Conservation (phyloP, 768 basidiomycete genomes). For the Phlegmacium glaucopus region DNA sequence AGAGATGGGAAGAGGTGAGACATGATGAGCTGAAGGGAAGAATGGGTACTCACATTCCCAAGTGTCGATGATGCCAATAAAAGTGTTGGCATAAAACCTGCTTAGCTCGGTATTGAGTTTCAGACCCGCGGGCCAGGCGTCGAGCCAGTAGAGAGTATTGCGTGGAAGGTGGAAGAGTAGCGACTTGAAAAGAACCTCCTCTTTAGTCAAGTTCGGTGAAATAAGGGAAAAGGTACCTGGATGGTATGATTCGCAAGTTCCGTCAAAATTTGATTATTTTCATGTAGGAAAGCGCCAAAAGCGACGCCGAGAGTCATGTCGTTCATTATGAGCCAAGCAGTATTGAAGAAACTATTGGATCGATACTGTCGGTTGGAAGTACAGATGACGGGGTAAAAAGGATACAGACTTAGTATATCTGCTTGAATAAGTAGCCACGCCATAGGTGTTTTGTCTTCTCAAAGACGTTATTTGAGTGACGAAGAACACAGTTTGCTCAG, state of each 20-base stretch:
- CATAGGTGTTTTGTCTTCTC: conserved; percentile 29
- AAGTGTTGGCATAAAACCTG: conserved; percentile 71
- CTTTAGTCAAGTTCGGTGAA: background rate
- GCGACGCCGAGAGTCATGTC: conserved; percentile 84
- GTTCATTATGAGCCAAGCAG: conserved; percentile 87
- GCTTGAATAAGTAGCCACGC: conserved; percentile 42
- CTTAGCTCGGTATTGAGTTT: conserved; percentile 97
- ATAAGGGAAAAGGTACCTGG: conserved; percentile 31
- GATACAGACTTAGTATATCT: conserved; percentile 64
- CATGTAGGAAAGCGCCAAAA: conserved; percentile 64
- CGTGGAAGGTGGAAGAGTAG: conserved; percentile 29
- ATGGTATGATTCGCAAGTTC: conserved; percentile 29
- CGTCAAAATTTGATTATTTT: conserved; percentile 55
- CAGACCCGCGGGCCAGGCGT: conserved; percentile 93
- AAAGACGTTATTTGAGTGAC: conserved; percentile 40
- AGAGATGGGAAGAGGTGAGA: background rate
- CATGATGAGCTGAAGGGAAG: too few species aligned
- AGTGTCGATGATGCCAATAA: conserved; percentile 57
- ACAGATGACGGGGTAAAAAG: background rate
- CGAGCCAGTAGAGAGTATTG: conserved; percentile 69
- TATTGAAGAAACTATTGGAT: conserved; percentile 78
- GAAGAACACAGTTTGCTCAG: conserved; percentile 44
- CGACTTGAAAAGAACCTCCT: conserved; percentile 20
- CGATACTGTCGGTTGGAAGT: background rate
- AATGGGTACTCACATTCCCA: conserved; percentile 65